These are phyloP conservation scores for Hemerocallis citrina DNA, from an alignment of 106 monocot species.

Conservation along the genomic window DNA sequence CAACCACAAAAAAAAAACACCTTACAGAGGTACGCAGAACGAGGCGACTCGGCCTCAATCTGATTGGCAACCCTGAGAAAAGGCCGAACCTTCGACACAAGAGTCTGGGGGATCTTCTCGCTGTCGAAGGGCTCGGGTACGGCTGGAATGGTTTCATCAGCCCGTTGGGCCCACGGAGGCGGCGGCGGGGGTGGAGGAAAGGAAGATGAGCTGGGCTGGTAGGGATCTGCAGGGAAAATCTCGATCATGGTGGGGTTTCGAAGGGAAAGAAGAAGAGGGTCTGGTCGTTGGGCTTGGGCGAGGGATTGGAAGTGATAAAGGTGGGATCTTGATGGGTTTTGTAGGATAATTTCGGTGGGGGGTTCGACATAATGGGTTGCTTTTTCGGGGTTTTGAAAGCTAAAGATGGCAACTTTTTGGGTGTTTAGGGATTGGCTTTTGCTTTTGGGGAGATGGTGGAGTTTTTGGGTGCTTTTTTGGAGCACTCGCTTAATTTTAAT, in stretches of 20 bases:
- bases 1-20: background rate
- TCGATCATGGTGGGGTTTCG: slow-evolving; percentile 27
- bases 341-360: no score
- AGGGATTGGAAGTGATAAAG: no score
- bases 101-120: slow-evolving; percentile 58
- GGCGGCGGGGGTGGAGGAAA: slow-evolving; percentile 1
- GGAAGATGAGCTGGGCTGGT: slow-evolving; percentile 19
- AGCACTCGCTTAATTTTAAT: no score
- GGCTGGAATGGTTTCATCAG: background rate
- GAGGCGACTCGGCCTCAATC: slow-evolving; percentile 61
- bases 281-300: no score
- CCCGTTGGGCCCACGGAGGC: background rate
- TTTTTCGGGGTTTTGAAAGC: no score
- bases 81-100: slow-evolving; percentile 40
- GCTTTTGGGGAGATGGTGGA: no score
- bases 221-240: slow-evolving; percentile 32
- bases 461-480: no score
- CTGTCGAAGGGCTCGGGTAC: slow-evolving; percentile 62
- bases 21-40: slow-evolving; percentile 65
- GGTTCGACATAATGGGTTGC: no score
- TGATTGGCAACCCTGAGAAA: slow-evolving; percentile 79
- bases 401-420: no score
- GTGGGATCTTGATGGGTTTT: no score
- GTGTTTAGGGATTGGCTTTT: no score
- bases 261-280: no score